Conservation (phyloP, 192 early-diverging fungal genomes). For the Linnemannia hyalina region DNA sequence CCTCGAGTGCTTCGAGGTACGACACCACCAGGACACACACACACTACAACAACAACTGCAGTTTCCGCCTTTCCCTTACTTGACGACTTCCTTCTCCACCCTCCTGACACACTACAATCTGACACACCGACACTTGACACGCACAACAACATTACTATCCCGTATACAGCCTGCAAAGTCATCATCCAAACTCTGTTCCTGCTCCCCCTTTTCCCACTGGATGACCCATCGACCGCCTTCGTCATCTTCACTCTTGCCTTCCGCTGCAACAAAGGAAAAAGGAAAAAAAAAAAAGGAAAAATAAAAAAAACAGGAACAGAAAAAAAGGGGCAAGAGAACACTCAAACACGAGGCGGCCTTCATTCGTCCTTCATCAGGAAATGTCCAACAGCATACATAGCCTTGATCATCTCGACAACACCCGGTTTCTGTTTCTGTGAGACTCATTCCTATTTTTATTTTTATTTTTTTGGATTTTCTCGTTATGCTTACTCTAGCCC, state of each 20-base stretch:
- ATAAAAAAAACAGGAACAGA: background rate
- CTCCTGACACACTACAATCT: background rate
- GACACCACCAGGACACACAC: background rate
- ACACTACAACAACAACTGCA: background rate
- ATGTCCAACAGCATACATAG: background rate
- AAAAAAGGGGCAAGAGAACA: background rate
- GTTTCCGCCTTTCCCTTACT: background rate
- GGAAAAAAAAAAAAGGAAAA: background rate
- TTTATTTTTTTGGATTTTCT: background rate
- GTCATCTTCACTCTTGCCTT: background rate
- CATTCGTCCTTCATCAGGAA: background rate
- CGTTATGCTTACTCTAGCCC: conserved; percentile 51
- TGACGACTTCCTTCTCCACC: background rate
- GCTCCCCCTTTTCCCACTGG: background rate
- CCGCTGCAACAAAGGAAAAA: background rate
- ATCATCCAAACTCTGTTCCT: background rate
- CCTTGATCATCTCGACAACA: background rate
- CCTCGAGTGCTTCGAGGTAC: conserved; percentile 78
- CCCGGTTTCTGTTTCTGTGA: background rate
- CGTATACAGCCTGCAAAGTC: background rate
- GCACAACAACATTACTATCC: background rate
- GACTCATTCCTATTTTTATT: conserved; percentile 25
- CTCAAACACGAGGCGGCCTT: background rate
- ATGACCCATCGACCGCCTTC: background rate
- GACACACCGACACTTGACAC: background rate